Conservation (phyloP, 2,329 filamentous ascomycete species). For the Calonectria pteridis region DNA sequence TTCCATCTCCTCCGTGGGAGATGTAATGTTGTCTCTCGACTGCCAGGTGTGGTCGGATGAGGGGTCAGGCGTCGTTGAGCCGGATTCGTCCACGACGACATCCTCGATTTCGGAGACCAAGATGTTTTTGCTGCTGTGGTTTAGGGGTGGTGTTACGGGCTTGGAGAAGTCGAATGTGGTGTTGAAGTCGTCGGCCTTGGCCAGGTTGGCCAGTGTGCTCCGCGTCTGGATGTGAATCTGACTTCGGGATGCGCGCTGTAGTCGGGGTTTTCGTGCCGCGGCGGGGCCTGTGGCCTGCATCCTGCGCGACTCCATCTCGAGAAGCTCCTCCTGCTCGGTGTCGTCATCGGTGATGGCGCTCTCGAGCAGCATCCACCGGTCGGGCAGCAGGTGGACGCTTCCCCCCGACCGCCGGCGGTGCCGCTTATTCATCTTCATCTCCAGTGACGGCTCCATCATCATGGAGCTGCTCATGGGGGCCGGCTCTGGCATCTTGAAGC, state of each 20-base stretch:
- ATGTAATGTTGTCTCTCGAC: constrained; percentile 30
- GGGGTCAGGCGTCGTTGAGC: constrained; percentile 27
- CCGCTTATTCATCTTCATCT: constrained; percentile 50
- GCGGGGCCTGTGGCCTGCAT: constrained; percentile 41
- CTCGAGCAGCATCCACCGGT: constrained; percentile 52
- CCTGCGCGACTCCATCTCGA: constrained; percentile 55
- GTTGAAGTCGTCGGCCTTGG: constrained; percentile 31
- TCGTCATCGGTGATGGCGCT: constrained; percentile 58
- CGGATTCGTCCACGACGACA: constrained; percentile 16
- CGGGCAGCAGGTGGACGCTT: constrained; percentile 57
- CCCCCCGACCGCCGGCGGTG: constrained; percentile 65
- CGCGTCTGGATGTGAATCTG: constrained; percentile 49
- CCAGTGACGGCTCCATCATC: constrained; percentile 34
- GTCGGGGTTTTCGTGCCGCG: constrained; percentile 53
- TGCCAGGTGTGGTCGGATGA: constrained; percentile 22
- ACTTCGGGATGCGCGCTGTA: constrained; percentile 57
- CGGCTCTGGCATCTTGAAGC: constrained; percentile 37
- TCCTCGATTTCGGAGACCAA: neutral
- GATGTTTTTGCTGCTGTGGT: neutral
- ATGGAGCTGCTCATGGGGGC: constrained; percentile 29
- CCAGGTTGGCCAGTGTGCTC: constrained; percentile 32
- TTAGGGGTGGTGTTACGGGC: constrained; percentile 44
- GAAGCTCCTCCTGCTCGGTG: constrained; percentile 58
- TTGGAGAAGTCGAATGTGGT: constrained; percentile 54
- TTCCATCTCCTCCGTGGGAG: constrained; percentile 47